These are phyloP conservation scores for Colletotrichum theobromicola DNA, from an alignment of 2,329 filamentous ascomycete genomes.

Conservation along the genomic window DNA sequence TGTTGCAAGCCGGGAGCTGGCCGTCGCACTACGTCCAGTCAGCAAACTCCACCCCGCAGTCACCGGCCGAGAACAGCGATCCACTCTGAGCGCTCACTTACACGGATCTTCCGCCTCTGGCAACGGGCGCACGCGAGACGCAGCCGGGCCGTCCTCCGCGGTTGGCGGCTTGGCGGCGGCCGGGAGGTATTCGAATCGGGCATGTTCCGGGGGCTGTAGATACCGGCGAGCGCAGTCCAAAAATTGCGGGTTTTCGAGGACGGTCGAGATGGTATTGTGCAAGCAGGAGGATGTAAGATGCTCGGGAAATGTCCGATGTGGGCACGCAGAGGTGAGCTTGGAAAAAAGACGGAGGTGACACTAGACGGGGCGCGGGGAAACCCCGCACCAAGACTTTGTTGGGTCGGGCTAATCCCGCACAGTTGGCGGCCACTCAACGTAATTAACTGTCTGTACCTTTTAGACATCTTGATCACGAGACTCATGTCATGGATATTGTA, in stretches of 20 bases:
- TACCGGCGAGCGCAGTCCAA: not conserved
- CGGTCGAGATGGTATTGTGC: not conserved
- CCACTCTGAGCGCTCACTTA: conserved; percentile 28
- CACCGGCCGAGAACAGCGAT: not conserved
- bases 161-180: conserved; percentile 22
- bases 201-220: not conserved
- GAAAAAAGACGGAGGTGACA: not conserved
- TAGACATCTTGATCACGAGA: not conserved
- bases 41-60: not conserved
- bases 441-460: not conserved
- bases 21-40: conserved; percentile 46
- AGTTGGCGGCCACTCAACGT: not conserved
- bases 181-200: not conserved
- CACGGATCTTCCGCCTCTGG: conserved; percentile 55
- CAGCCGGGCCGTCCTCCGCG: conserved; percentile 30
- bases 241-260: not conserved
- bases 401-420: conserved; percentile 2
- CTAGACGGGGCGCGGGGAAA: not conserved
- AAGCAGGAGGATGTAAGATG: not conserved
- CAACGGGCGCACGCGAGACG: conserved; percentile 35
- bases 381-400: not conserved
- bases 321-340: conserved; percentile 14
- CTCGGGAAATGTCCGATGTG: conserved; percentile 11
- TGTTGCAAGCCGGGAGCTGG: conserved; percentile 43
- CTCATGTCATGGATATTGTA: not conserved